A percentile compares a stretch with the other conserved stretches of the same genome.
Conservation (phyloP, 31 red algal species). For the Pterothamnion heteromorphum region DNA sequence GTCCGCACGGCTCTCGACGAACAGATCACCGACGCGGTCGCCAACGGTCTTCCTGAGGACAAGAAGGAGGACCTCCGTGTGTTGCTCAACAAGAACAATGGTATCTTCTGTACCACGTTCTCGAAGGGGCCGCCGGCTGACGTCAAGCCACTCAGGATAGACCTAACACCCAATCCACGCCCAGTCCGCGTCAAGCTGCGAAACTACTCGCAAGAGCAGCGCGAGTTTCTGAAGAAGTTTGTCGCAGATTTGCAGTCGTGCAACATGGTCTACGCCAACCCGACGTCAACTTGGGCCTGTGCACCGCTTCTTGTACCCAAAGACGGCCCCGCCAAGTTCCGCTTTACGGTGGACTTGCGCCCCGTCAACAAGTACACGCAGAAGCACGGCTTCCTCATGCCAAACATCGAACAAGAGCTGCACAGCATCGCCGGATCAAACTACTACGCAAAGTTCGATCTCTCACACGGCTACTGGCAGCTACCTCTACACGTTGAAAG, state of each 20-base stretch:
- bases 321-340: not conserved
- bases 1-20: not conserved
- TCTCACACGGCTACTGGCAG: constrained; percentile 32
- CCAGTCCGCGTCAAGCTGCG: constrained; percentile 2
- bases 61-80: not conserved
- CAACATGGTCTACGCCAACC: not conserved
- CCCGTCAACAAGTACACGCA: not conserved
- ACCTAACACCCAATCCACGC: not conserved
- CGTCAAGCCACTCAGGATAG: not conserved
- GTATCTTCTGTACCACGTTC: not conserved
- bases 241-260: not conserved
- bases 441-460: not conserved
- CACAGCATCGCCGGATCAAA: not conserved
- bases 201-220: constrained; percentile 24
- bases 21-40: not conserved
- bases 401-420: constrained; percentile 39
- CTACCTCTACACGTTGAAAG: constrained; percentile 12
- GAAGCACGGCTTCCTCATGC: constrained; percentile 31
- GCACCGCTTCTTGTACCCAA: constrained; percentile 11
- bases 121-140: constrained; percentile 6
- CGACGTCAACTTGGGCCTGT: not conserved
- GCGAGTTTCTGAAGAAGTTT: not conserved
- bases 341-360: constrained; percentile 32
- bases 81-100: not conserved
- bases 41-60: not conserved